phyloP scores from a whole-genome alignment of 2,329 filamentous ascomycete genomes.

The Botrytis cinerea region DNA sequence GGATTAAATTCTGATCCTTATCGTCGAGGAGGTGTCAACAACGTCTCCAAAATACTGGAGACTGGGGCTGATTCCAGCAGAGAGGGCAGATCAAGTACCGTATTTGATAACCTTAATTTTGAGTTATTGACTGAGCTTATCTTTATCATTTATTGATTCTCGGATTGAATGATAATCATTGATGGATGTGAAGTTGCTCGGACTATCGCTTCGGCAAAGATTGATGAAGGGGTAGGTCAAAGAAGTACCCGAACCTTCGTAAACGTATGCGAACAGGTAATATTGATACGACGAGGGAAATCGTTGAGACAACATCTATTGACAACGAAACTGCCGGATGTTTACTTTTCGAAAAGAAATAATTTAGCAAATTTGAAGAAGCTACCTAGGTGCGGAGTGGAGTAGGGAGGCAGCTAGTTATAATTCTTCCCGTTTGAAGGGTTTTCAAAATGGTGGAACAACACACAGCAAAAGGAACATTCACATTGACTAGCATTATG shows the following conservation, averaged over 20 bases:
- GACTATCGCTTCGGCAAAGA: neutral
- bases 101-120: neutral
- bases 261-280: neutral
- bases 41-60: neutral
- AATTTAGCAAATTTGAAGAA: neutral
- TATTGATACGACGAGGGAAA: neutral
- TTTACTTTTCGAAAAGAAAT: neutral
- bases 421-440: neutral
- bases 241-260: neutral
- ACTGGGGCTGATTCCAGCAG: neutral
- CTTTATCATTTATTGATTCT: neutral
- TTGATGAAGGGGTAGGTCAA: constrained; percentile 15
- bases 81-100: neutral
- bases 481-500: neutral
- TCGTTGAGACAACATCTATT: neutral
- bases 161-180: neutral
- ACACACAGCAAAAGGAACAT: neutral
- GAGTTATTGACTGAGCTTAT: neutral
- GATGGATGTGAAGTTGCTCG: neutral
- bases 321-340: neutral
- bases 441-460: neutral
- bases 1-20: neutral
- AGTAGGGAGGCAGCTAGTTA: neutral
- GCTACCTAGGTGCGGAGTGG: neutral
- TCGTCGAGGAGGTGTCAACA: neutral